A percentile compares a stretch with the other conserved stretches of the same genome.
Evolutionary conservation across 2,329 filamentous ascomycete species (phyloP).

Genomic region (Dothistroma pini): DNA sequence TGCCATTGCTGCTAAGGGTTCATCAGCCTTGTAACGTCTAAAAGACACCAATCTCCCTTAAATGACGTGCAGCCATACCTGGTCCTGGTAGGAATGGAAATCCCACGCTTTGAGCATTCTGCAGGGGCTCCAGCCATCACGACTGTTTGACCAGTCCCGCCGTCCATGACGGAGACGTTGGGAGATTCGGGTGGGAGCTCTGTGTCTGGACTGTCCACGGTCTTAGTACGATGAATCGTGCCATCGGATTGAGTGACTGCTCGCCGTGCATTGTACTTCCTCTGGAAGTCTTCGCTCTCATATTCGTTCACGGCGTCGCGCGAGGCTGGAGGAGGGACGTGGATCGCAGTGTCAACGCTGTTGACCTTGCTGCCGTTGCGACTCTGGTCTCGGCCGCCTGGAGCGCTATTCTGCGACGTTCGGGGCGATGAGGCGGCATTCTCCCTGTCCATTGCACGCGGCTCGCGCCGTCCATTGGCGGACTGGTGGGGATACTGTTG

Average conservation of each 20-base stretch:
- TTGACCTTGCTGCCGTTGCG: conserved; percentile 22
- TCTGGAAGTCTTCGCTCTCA: conserved; percentile 28
- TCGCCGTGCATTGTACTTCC: conserved; percentile 18
- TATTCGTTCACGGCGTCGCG: conserved; percentile 19
- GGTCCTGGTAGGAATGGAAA: conserved; percentile 25
- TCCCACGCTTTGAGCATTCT: conserved; percentile 16
- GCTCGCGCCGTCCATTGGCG: conserved; percentile 22
- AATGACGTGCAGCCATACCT: conserved; percentile 19
- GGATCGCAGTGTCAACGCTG: conserved; percentile 25
- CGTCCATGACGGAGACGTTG: conserved; percentile 26
- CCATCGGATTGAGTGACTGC: conserved; percentile 13
- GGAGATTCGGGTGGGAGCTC: conserved; percentile 18
- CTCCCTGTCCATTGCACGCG: conserved; percentile 26
- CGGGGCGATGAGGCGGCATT: conserved; percentile 1
- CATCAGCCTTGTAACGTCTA: conserved; percentile 1
- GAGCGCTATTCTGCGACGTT: conserved; percentile 2
- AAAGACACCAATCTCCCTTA: background rate
- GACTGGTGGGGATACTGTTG: conserved; percentile 28
- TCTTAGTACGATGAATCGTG: conserved; percentile 11
- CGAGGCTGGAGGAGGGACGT: conserved; percentile 10
- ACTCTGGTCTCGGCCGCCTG: conserved; percentile 9
- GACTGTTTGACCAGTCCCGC: conserved; percentile 17
- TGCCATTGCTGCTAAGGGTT: conserved; percentile 6
- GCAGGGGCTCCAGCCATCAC: conserved; percentile 8
- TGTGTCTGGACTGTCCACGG: conserved; percentile 13